Evolutionary conservation across 1,284 basidiomycete genomes (phyloP).

Genomic region (Ustilago vetiveriae): DNA sequence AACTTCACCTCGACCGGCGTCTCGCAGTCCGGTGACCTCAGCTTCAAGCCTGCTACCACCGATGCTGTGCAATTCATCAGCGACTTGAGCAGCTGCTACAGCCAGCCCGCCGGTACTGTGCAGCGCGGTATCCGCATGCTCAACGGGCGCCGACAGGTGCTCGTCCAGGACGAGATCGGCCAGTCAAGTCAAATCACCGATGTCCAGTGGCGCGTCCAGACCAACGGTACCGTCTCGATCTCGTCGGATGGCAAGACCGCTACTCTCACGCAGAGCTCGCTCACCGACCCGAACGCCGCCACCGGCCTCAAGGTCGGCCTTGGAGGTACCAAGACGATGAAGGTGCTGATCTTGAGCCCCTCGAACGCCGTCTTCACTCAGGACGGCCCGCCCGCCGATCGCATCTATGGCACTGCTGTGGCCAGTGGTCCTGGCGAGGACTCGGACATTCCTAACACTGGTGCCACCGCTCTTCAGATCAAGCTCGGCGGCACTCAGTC

Average conservation of each 20-base stretch:
- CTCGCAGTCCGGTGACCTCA: slow-evolving; percentile 78
- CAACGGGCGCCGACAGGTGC: slow-evolving; percentile 88
- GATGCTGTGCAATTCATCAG: slow-evolving; percentile 86
- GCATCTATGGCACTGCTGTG: slow-evolving; percentile 74
- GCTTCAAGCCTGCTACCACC: slow-evolving; percentile 72
- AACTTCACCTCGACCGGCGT: slow-evolving; percentile 74
- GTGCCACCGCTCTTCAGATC: slow-evolving; percentile 82
- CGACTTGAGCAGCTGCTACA: slow-evolving; percentile 84
- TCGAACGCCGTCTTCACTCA: slow-evolving; percentile 69
- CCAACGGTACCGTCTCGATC: slow-evolving; percentile 76
- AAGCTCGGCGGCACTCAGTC: slow-evolving; percentile 68
- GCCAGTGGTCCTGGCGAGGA: slow-evolving; percentile 71
- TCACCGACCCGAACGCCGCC: slow-evolving; percentile 72
- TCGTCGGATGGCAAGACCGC: slow-evolving; percentile 70
- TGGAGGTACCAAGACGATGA: slow-evolving; percentile 67
- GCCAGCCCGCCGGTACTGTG: slow-evolving; percentile 73
- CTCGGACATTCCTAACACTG: slow-evolving; percentile 78
- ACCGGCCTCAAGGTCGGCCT: slow-evolving; percentile 67
- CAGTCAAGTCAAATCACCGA: slow-evolving; percentile 41
- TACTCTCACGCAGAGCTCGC: slow-evolving; percentile 74
- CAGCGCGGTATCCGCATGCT: slow-evolving; percentile 87
- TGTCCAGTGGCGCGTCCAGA: slow-evolving; percentile 93
- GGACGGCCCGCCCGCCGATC: slow-evolving; percentile 34
- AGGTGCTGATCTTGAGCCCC: slow-evolving; percentile 72
- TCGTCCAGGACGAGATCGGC: slow-evolving; percentile 71